Base-by-base conservation (phyloP, 1,284 basidiomycete species). In the Inonotus hispidus region DNA sequence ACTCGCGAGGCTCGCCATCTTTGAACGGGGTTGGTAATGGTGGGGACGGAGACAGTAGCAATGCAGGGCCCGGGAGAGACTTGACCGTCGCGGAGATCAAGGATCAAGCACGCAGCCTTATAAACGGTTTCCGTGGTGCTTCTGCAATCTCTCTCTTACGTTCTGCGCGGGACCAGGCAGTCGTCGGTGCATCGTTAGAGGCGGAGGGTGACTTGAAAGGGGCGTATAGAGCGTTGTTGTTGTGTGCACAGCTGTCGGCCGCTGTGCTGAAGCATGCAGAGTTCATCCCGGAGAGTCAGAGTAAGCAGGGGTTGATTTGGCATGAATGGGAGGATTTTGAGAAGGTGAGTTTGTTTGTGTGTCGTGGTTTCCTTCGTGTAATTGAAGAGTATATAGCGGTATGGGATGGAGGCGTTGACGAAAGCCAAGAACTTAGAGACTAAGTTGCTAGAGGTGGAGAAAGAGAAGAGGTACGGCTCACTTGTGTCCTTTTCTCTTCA, bases 61-160 rank as follows among this genome's bases (percentile, higher is more conserved):
- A 21, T 14, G 16, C 41, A n/a, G 41, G 41, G 16, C 19, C 41
- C 7, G 41, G 1, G 7, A 13, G 43, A 41, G 70, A 69, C 49
- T 69, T 70, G 32, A 78, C 80, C n/a, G 78, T 85, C 57, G 72
- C 78, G 41, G 85, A 87, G 62, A 84, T 90, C 69, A 88, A 87
- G 71, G 76, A 78, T 56, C 81, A 75, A 68, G 85, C 82, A 10
- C 84, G 79, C 69, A 82, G 82, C 58, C 74, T 77, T 50, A 83
- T 83, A 14, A 75, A 77, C 55, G 80, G 74, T 61, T 77, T 79
- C 35, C 76, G 74, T 62, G 82, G 84, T 16, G 78, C 78, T 50
- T 82, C 86, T 4, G 73, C 84, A 13, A 68, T 80, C 37, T 73
- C 79, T 7, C 77, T 90, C 65, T 80, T 90, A 72, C 79, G 75